A percentile compares a stretch with the other conserved stretches of the same genome.
Conservation (phyloP, 768 basidiomycete species). For the Auriscalpium vulgare region DNA sequence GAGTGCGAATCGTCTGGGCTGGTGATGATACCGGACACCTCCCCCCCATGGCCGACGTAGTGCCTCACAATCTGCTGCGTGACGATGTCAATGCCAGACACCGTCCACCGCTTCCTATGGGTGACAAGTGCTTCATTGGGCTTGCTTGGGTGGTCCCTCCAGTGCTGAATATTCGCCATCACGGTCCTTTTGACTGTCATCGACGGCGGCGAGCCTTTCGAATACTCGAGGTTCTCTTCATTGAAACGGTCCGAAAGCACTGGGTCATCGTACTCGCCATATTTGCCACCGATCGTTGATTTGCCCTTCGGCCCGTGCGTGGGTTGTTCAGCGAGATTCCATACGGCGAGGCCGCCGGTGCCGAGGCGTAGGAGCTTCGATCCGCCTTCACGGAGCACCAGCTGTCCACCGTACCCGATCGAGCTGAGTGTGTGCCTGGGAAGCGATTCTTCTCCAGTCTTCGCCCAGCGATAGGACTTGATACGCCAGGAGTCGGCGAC, state of each 20-base stretch:
- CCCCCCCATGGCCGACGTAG: slow-evolving; percentile 33
- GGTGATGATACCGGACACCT: slow-evolving; percentile 25
- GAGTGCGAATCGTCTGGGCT: slow-evolving; percentile 27
- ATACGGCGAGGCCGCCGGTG: slow-evolving; percentile 25
- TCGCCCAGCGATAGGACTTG: slow-evolving; percentile 30
- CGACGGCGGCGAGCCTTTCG: slow-evolving; percentile 18
- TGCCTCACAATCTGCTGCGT: slow-evolving; percentile 15
- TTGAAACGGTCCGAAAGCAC: slow-evolving; percentile 17
- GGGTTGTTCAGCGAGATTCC: slow-evolving; percentile 26
- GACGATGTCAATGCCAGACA: slow-evolving; percentile 26
- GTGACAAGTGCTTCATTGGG: neutral
- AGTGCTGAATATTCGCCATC: neutral
- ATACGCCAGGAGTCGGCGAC: slow-evolving; percentile 27
- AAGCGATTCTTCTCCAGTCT: slow-evolving; percentile 1
- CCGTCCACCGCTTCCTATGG: slow-evolving; percentile 1
- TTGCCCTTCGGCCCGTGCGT: slow-evolving; percentile 22
- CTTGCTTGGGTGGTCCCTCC: neutral
- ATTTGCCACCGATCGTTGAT: slow-evolving; percentile 15
- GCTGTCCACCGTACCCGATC: slow-evolving; percentile 21
- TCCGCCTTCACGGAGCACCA: slow-evolving; percentile 23
- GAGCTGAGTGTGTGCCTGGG: slow-evolving; percentile 27
- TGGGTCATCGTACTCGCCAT: slow-evolving; percentile 5
- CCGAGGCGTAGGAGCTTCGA: slow-evolving; percentile 26
- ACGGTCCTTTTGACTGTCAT: slow-evolving; percentile 2
- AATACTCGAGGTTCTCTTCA: slow-evolving; percentile 22